These are phyloP conservation scores for Beauveria sp. DNA, from an alignment of 2,329 filamentous ascomycete species.

Conservation along the genomic window DNA sequence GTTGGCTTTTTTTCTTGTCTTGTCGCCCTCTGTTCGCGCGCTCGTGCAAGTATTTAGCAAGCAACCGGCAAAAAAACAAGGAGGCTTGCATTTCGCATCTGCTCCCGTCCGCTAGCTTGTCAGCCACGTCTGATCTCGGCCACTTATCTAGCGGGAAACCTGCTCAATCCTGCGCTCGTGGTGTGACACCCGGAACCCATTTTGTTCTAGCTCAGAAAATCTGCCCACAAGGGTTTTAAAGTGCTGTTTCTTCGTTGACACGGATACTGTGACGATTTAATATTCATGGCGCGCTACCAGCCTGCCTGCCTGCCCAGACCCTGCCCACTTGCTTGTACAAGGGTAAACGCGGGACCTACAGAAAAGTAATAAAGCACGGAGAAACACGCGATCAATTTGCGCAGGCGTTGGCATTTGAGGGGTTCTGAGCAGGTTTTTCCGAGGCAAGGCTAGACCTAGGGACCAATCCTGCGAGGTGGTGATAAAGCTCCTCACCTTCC, in stretches of 20 bases:
- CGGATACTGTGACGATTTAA: too few relatives aligned
- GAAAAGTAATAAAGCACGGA: background rate
- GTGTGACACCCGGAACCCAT: background rate
- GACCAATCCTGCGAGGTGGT: background rate
- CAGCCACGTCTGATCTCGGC: background rate
- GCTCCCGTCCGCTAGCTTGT: background rate
- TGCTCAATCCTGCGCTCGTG: conserved; percentile 10
- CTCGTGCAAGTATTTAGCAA: too few relatives aligned
- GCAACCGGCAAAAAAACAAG: too few relatives aligned
- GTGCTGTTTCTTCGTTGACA: too few relatives aligned
- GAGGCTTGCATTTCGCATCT: too few relatives aligned
- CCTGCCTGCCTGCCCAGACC: too few relatives aligned
- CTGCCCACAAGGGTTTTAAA: background rate
- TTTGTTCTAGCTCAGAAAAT: background rate
- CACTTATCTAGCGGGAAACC: background rate
- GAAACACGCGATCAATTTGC: background rate
- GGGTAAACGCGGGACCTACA: background rate
- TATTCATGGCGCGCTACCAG: too few relatives aligned
- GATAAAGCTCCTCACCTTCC: background rate
- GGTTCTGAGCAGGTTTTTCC: conserved; percentile 3
- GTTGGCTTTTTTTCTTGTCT: too few relatives aligned
- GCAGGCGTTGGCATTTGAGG: background rate
- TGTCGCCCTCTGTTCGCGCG: too few relatives aligned
- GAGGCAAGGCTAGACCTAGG: background rate
- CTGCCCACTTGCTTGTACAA: too few relatives aligned